Conservation (phyloP, 139 green algal genomes). For the Klebsormidium nitens region DNA sequence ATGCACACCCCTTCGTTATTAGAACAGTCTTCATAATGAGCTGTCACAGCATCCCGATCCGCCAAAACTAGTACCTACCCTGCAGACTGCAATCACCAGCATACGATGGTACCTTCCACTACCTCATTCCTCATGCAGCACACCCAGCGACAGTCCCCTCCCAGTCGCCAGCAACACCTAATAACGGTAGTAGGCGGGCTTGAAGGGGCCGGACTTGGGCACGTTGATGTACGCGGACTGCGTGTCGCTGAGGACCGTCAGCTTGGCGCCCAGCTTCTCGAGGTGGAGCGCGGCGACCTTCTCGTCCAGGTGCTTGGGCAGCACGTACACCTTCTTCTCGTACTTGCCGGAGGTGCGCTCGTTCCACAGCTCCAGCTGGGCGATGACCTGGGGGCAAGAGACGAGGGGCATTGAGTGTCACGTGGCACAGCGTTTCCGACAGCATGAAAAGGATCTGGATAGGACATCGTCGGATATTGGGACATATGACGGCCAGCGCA, state of each 20-base stretch:
- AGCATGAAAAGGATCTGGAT: neutral
- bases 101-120: too few species aligned
- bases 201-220: conserved; percentile 84
- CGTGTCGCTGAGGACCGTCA: conserved; percentile 80
- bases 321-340: conserved; percentile 99
- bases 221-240: conserved; percentile 99
- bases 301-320: conserved; percentile 99
- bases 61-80: too few species aligned
- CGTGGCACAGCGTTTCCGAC: neutral
- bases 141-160: neutral
- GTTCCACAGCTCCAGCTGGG: conserved; percentile 99
- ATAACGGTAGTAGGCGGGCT: conserved; percentile 95
- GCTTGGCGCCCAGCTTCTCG: conserved; percentile 91
- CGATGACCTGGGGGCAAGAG: conserved; percentile 71
- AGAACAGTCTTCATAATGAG: too few species aligned
- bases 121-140: too few species aligned
- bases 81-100: too few species aligned
- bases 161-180: conserved; percentile 45
- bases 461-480: neutral
- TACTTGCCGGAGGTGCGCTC: conserved; percentile 90
- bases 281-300: conserved; percentile 95
- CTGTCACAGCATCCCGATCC: too few species aligned
- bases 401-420: neutral
- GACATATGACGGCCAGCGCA: neutral
- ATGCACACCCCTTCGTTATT: too few species aligned